A percentile compares a stretch with the other conserved stretches of the same genome.
Evolutionary conservation across 2,329 filamentous ascomycete genomes (phyloP).

Genomic region (Colletotrichum higginsianum): DNA sequence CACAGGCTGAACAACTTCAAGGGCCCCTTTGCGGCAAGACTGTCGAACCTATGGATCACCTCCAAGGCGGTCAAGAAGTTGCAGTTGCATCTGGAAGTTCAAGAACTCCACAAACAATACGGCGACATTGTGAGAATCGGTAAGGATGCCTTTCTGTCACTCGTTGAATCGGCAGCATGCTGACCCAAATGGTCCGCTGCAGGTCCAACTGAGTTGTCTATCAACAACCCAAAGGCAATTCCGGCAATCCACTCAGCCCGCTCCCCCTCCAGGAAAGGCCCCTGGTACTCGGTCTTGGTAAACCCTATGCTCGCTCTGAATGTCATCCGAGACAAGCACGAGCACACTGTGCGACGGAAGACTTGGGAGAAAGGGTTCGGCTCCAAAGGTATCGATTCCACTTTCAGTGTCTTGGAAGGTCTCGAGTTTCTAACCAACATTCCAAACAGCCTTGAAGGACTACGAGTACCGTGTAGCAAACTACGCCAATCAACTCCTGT

Average conservation of each 20-base stretch:
- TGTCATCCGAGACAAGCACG: constrained; percentile 49
- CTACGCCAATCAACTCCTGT: constrained; percentile 46
- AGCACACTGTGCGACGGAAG: constrained; percentile 51
- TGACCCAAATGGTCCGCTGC: constrained; percentile 27
- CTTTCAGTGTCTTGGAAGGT: too few species aligned
- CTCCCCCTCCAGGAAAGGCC: constrained; percentile 51
- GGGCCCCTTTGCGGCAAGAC: constrained; percentile 47
- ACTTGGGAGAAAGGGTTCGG: constrained; percentile 53
- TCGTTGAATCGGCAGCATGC: background rate
- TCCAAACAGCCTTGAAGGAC: constrained; percentile 41
- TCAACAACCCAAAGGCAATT: constrained; percentile 50
- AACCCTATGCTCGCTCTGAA: constrained; percentile 50
- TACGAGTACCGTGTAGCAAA: constrained; percentile 50
- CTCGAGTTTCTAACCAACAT: background rate
- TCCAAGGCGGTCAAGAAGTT: constrained; percentile 44
- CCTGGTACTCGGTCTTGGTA: constrained; percentile 51
- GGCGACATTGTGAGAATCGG: constrained; percentile 51
- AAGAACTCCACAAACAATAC: constrained; percentile 48
- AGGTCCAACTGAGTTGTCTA: constrained; percentile 52
- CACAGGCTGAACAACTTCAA: constrained; percentile 49
- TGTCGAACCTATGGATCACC: constrained; percentile 47
- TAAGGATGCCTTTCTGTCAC: background rate
- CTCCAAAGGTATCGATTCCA: constrained; percentile 45
- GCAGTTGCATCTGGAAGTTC: constrained; percentile 47
- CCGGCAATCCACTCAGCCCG: constrained; percentile 48